Base-by-base conservation (phyloP, 2,329 filamentous ascomycete species). In the Dactylonectria estremocensis region DNA sequence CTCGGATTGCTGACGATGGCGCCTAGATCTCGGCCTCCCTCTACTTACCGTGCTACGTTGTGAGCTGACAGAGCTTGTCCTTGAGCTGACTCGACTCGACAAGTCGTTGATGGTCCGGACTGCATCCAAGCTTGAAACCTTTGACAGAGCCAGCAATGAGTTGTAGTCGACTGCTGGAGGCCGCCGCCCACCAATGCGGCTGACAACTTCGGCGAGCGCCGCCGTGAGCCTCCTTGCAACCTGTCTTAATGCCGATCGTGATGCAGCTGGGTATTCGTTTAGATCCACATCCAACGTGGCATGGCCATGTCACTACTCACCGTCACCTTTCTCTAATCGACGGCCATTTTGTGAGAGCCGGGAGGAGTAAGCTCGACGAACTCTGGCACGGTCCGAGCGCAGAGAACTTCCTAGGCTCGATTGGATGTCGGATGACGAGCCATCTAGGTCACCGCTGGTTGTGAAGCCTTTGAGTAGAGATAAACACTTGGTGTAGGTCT, bases 91-190 rank as follows among this genome's bases (percentile, higher is more conserved):
- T 73, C 74, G 80, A 54, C 73, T 64, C 2, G 86, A 87, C 28
- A 88, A 77, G 16, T 81, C 80, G 57, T 85, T 81, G 61, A 89
- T 87, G 8, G 86, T 80, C 62, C 80, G 79, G 66, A 88, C 81
- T 1, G 86, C 84, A 56, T 87, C 84, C n/a, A 80, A 66, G 28
- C 85, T 80, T 0, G 85, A 87, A 3, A 81, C 76, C 64, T 83
- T 83, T 3, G 86, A 88, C 31, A 88, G 72, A 6, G 82, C 80
- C 66, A 83, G 76, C 31, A 89, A 79, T 2, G 83, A 84, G 28
- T 81, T 79, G 67, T 85, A 87, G 75, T 87, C 84, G 48, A 86
- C 71, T 31, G 72, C 72, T 1, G 78, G 62, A 43, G 58, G 60
- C 56, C 72, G 80, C 40, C 77, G 63, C 75, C 79, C 16, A 80